Base-by-base conservation (phyloP, 352 stramenopile genomes). In the Globisporangium viniferum region DNA sequence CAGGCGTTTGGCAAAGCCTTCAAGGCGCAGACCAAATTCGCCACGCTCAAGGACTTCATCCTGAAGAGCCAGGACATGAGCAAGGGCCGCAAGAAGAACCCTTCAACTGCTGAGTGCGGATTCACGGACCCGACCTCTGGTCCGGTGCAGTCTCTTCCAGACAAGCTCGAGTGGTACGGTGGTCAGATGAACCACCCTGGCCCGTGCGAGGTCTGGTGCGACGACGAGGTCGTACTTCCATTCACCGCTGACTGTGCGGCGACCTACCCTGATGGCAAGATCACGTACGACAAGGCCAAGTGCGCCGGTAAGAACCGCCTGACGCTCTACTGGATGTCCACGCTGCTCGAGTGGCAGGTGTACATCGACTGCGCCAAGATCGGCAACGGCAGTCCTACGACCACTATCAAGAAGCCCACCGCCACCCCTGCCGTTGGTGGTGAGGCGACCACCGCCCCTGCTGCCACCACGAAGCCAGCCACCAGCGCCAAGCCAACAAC, bases 311-410 rank as follows among this genome's bases (percentile, higher is more conserved):
- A 81, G 58, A 79, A 29, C 1, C 70, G 67, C 12, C 59, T 81
- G 29, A 77, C 73, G 6, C 70, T 81, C 64, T 81, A 81, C 51
- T 81, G 73, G 75, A 68, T 81, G 41, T 49, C 41, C 12, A 68
- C 72, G 29, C 15, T 61, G 22, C 67, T 69, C 39, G 59, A 33
- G 46, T 72, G 59, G 59, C 67, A 72, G 36, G 59, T 72, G 20
- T 72, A 72, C 61, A 68, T 62, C 33, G 64, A 66, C 57, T 71
- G 66, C 36, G 24, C 51, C 51, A 58, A 58, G 51, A 35, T 35
- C 4, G 51, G 49, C 9, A 57, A 18, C 49, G 49, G 49, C 22
- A 57, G 41, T 49, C 14, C 14, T n/a, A 49, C 41, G 5, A 49
- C 41, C 4, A 9, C 41, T 9, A 44, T 10, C 36, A 44, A 10